These are phyloP conservation scores for Schizosaccharomyces octosporus DNA, from an alignment of 805 yeast genomes.

Conservation along the genomic window DNA sequence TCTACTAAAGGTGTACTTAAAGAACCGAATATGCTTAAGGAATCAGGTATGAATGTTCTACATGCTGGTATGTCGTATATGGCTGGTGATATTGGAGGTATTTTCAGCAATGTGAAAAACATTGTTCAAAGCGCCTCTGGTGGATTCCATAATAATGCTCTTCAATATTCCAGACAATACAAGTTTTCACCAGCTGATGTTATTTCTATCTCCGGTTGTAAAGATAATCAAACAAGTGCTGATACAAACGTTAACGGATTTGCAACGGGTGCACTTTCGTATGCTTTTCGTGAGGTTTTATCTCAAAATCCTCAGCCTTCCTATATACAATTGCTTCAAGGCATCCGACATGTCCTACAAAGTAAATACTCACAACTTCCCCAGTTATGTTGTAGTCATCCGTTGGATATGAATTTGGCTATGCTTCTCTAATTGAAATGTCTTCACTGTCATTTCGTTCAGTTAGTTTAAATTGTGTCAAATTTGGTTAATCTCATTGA, in stretches of 20 bases:
- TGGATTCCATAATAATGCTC: constrained; percentile 14
- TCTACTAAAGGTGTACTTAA: constrained; percentile 65
- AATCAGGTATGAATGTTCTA: constrained; percentile 43
- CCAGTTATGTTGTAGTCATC: constrained; percentile 35
- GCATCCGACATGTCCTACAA: constrained; percentile 37
- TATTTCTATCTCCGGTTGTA: constrained; percentile 54
- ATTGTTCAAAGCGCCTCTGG: constrained; percentile 5
- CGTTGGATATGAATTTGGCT: constrained; percentile 33
- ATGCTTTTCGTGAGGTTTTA: constrained; percentile 47
- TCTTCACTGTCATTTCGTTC: not conserved
- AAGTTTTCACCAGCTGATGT: constrained; percentile 60
- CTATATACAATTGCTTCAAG: constrained; percentile 42
- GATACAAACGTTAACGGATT: constrained; percentile 50
- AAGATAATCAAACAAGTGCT: constrained; percentile 63
- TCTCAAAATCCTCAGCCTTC: constrained; percentile 36
- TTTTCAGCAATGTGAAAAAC: constrained; percentile 18
- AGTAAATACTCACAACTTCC: constrained; percentile 60
- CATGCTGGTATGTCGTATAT: constrained; percentile 35
- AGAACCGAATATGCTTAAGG: constrained; percentile 57
- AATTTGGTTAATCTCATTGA: not conserved
- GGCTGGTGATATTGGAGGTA: constrained; percentile 29
- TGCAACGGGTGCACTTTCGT: constrained; percentile 69
- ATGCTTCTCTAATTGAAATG: not conserved
- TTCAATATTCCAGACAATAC: constrained; percentile 23
- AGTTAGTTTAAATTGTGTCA: not conserved